Percentiles rank a stretch among this genome's conserved stretches.
These are phyloP conservation scores for Pulveroboletus ravenelii DNA, from an alignment of 768 basidiomycete genomes.

Conservation along the genomic window DNA sequence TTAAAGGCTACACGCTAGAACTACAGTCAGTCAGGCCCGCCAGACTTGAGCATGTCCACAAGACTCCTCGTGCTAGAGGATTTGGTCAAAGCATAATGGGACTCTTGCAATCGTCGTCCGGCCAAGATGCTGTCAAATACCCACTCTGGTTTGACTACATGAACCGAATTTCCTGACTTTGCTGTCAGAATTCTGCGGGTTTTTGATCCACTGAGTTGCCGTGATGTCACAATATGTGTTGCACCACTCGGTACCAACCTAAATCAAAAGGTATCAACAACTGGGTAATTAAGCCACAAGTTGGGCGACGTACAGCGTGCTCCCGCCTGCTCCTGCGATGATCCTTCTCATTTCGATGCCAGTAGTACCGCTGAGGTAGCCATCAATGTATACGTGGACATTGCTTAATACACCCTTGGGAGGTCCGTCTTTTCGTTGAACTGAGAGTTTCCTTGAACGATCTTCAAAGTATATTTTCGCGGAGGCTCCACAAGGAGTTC, in stretches of 20 bases:
- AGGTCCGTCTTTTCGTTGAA: conserved; percentile 20
- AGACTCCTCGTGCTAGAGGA: conserved; percentile 35
- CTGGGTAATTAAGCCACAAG: neutral
- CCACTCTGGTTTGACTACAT: conserved; percentile 77
- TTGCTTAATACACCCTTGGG: conserved; percentile 32
- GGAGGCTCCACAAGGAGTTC: conserved; percentile 20
- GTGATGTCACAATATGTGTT: conserved; percentile 78
- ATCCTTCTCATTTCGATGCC: conserved; percentile 76
- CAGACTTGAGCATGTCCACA: conserved; percentile 35
- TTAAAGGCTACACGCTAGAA: neutral
- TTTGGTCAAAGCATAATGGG: conserved; percentile 49
- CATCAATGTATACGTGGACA: conserved; percentile 64
- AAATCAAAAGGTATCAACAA: neutral
- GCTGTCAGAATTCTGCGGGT: conserved; percentile 57
- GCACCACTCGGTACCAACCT: conserved; percentile 57
- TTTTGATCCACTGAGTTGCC: conserved; percentile 66
- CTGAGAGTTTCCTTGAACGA: conserved; percentile 43
- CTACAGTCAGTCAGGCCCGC: conserved; percentile 9
- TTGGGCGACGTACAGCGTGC: conserved; percentile 46
- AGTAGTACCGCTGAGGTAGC: conserved; percentile 65
- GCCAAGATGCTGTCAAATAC: conserved; percentile 59
- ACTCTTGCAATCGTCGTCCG: conserved; percentile 59
- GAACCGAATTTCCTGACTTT: conserved; percentile 43
- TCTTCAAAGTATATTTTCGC: conserved; percentile 38
- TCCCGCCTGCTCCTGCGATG: conserved; percentile 63